Evolutionary conservation across 1,139 yeast genomes (phyloP).

Genomic region (Pichia sp.): DNA sequence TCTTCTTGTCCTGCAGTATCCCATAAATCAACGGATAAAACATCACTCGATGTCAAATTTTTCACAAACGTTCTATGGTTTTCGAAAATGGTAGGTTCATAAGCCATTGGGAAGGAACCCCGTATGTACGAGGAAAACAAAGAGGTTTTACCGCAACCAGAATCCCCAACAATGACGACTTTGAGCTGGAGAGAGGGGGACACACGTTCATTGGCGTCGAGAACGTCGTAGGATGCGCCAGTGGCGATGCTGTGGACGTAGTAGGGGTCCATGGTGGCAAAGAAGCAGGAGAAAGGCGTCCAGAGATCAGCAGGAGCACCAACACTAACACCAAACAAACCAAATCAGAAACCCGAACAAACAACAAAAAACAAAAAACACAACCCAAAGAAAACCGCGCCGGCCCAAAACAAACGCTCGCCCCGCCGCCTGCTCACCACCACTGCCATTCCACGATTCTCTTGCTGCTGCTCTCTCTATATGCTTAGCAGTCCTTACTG

Average conservation of each 20-base stretch:
- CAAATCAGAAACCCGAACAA: too few species aligned
- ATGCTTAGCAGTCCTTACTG: too few species aligned
- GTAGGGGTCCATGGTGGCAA: background rate
- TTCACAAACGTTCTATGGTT: slow-evolving; percentile 64
- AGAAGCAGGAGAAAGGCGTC: too few species aligned
- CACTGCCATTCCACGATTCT: too few species aligned
- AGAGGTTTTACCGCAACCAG: slow-evolving; percentile 93
- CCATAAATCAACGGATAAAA: slow-evolving; percentile 56
- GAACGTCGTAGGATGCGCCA: slow-evolving; percentile 8
- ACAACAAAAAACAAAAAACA: too few species aligned
- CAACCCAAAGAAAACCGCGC: too few species aligned
- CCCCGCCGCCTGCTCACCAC: too few species aligned
- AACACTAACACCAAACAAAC: too few species aligned
- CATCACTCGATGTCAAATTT: slow-evolving; percentile 40
- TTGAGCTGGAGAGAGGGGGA: slow-evolving; percentile 41
- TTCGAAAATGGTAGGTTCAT: slow-evolving; percentile 89
- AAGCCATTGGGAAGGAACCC: slow-evolving; percentile 59
- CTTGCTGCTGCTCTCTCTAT: too few species aligned
- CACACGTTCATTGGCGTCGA: slow-evolving; percentile 7
- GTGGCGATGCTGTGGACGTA: slow-evolving; percentile 8
- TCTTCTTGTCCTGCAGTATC: slow-evolving; percentile 97
- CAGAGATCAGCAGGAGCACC: background rate
- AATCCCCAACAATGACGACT: slow-evolving; percentile 88
- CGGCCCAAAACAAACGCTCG: too few species aligned
- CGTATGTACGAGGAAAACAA: slow-evolving; percentile 74